These are phyloP conservation scores for Aspergillus fumigatiaffinis DNA, from an alignment of 2,329 filamentous ascomycete species.

Conservation along the genomic window DNA sequence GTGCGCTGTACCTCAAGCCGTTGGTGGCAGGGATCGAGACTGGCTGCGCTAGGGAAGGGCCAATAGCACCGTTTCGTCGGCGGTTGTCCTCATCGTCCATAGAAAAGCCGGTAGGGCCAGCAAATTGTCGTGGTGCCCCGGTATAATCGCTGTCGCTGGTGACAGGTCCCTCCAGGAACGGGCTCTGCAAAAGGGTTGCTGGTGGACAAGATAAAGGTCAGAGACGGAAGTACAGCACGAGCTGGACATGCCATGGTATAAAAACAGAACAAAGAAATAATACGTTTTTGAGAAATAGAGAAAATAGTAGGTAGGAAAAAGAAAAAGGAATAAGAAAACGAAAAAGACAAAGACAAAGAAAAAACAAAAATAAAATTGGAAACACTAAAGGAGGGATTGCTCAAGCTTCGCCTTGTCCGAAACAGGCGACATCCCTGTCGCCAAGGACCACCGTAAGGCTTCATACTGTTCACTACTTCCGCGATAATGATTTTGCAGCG, in stretches of 20 bases:
- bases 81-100: conserved; percentile 45
- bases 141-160: conserved; percentile 40
- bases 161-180: conserved; percentile 37
- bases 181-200: conserved; percentile 34
- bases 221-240: conserved; percentile 12
- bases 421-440: conserved; percentile 21
- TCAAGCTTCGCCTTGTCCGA: conserved; percentile 14
- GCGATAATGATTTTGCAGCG: conserved; percentile 9
- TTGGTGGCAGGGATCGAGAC: conserved; percentile 45
- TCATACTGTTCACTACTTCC: conserved; percentile 15
- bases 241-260: conserved; percentile 9
- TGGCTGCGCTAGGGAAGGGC: conserved; percentile 43
- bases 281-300: background rate
- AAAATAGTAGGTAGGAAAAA: background rate
- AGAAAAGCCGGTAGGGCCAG: conserved; percentile 31
- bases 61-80: conserved; percentile 49
- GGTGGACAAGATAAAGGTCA: conserved; percentile 19
- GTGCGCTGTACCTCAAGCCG: conserved; percentile 50
- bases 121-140: conserved; percentile 30
- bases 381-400: conserved; percentile 7
- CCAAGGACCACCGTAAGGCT: conserved; percentile 15
- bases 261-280: conserved; percentile 6
- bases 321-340: conserved; percentile 6
- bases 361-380: conserved; percentile 26
- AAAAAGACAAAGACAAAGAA: conserved; percentile 15